phyloP scores from a whole-genome alignment of 225 moss, liverwort and hornwort genomes.

The Bryum argenteum region DNA sequence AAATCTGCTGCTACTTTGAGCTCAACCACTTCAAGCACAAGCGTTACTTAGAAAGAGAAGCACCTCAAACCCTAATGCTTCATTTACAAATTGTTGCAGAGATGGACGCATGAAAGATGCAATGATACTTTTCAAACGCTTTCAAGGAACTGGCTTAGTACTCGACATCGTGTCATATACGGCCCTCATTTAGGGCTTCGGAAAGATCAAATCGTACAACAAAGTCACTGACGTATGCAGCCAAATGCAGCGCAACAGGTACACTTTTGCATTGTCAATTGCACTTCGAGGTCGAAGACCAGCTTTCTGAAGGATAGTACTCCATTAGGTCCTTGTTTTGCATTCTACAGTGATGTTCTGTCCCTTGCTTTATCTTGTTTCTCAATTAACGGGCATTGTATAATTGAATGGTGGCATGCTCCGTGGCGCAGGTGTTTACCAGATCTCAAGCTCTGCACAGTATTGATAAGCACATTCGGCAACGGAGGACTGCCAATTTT shows the following conservation, averaged over 20 bases:
- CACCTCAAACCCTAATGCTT: conserved; percentile 3
- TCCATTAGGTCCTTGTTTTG: too few species aligned
- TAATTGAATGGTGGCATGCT: conserved; percentile 21
- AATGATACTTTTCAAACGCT: conserved; percentile 50
- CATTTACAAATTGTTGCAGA: conserved; percentile 31
- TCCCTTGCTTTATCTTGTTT: too few species aligned
- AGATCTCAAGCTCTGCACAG: conserved; percentile 68
- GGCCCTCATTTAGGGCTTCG: conserved; percentile 63
- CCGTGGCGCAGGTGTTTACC: conserved; percentile 51
- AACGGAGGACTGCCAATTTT: conserved; percentile 54
- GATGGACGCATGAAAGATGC: conserved; percentile 69
- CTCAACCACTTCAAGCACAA: too few species aligned
- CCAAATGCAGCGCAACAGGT: conserved; percentile 62
- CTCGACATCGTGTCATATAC: conserved; percentile 67
- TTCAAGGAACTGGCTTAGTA: conserved; percentile 53
- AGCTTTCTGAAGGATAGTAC: too few species aligned
- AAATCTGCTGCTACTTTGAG: too few species aligned
- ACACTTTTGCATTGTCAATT: neutral
- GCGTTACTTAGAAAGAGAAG: too few species aligned
- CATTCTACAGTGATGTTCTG: too few species aligned
- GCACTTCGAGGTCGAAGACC: too few species aligned
- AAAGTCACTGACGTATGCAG: conserved; percentile 57
- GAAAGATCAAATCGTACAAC: conserved; percentile 55
- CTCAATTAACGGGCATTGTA: neutral
- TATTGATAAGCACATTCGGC: conserved; percentile 65